Base-by-base conservation (phyloP, 2,329 filamentous ascomycete species). In the Fusarium sp. region DNA sequence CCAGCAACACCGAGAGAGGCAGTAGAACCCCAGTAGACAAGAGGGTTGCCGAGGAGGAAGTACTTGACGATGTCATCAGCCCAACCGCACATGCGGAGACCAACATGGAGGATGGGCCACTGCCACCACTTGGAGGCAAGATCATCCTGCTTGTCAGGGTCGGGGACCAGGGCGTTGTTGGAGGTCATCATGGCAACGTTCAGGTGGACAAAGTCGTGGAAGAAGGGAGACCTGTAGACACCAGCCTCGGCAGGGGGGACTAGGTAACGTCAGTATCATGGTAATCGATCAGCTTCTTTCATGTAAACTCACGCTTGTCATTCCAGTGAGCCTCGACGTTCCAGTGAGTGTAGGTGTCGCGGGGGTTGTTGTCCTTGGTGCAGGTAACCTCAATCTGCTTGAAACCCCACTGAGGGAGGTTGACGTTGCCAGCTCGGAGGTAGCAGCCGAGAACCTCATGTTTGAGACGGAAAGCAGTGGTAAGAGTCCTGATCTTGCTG, bases 141-240 rank as follows among this genome's bases (percentile, higher is more conserved):
- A 80, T 99, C 97, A 80, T 99, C 97, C 84, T 99, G 97, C 90
- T 99, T 99, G 83, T 99, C 97, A 6, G 97, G 96, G 80, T 99
- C 97, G 5, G 97, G 97, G 23, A 99, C 95, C 54, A 99, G 91
- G 27, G 97, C 97, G 81, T 99, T 99, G 89, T 99, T 99, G 43
- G 97, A 98, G 5, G 97, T 99, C 96, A 98, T 98, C 97, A 99
- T 99, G 73, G 97, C 97, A 72, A 99, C 97, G 82, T 99, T 99
- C 71, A 98, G 87, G 83, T 99, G 97, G 74, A 99, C 92, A 80
- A 99, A 99, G 84, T 99, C 97, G 82, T 97, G 95, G 81, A 98
- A 88, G 89, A 99, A 99, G 3, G 97, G 97, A 39, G 96, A 98
- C 86, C 94, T 97, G 88, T 98, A 99, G 66, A 94, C 92, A 79